Conservation (phyloP, 257 asterid genomes). For the Penstemon barbatus region DNA sequence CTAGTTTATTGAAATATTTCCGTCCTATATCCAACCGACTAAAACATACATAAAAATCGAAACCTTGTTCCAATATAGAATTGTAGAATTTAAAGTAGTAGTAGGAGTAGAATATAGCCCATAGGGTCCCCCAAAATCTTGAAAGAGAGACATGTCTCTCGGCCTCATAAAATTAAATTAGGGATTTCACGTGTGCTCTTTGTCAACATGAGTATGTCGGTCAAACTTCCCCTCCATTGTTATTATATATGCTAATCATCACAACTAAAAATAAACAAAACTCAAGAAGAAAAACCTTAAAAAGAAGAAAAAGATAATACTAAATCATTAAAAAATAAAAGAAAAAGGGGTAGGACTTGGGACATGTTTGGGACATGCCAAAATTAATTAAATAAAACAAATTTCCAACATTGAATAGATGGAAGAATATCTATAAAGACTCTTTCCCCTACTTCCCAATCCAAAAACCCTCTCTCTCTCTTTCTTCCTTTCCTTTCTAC, state of each 20-base stretch:
- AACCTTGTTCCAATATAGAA: too few species aligned
- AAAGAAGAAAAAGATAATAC: conserved; percentile 26
- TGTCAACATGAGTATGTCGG: conserved; percentile 62
- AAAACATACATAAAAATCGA: too few species aligned
- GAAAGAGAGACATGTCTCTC: conserved; percentile 47
- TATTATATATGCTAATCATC: conserved; percentile 40
- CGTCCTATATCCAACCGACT: too few species aligned
- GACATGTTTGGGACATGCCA: conserved; percentile 43
- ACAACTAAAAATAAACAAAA: conserved; percentile 23
- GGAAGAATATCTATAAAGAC: conserved; percentile 54
- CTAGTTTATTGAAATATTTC: too few species aligned
- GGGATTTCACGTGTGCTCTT: conserved; percentile 57
- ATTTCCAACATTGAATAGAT: conserved; percentile 40
- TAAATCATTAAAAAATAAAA: conserved; percentile 31
- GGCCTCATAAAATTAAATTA: conserved; percentile 38
- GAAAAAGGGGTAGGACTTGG: conserved; percentile 24
- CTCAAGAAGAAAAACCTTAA: conserved; percentile 24
- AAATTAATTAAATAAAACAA: conserved; percentile 25
- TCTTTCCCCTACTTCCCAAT: conserved; percentile 35
- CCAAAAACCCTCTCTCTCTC: conserved; percentile 22
- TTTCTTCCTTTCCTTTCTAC: not conserved
- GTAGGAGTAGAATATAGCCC: too few species aligned
- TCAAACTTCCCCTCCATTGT: conserved; percentile 35
- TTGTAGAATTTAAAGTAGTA: too few species aligned
- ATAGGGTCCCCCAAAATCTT: conserved; percentile 55